Conservation (phyloP, 371 early-diverging fungal species). For the Parasitella parasitica region DNA sequence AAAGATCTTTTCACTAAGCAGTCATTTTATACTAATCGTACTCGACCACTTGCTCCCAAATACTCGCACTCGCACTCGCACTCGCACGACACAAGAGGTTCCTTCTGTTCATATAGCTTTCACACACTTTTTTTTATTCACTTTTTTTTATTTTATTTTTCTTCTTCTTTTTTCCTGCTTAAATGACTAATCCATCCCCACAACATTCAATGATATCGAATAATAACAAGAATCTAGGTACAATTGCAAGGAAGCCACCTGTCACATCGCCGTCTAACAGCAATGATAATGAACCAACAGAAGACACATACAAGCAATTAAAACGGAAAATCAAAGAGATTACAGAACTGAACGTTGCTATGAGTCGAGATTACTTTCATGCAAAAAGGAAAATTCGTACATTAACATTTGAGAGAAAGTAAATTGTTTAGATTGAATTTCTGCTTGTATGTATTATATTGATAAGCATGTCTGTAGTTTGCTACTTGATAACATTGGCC, state of each 20-base stretch:
- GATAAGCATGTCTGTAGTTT: conserved; percentile 16
- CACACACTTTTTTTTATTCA: not conserved
- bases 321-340: conserved; percentile 59
- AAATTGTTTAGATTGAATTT: conserved; percentile 1
- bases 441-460: not conserved
- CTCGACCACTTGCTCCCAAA: not conserved
- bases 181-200: not conserved
- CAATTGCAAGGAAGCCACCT: not conserved
- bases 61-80: not conserved
- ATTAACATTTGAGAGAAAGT: conserved; percentile 32
- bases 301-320: conserved; percentile 36
- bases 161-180: not conserved
- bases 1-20: not conserved
- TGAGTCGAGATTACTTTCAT: conserved; percentile 22
- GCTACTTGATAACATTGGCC: conserved; percentile 49
- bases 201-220: not conserved
- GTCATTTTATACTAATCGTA: not conserved
- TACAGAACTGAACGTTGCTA: conserved; percentile 23
- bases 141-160: not conserved
- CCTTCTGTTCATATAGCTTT: not conserved
- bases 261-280: not conserved
- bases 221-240: not conserved
- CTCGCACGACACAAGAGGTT: not conserved
- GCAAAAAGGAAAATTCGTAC: conserved; percentile 29
- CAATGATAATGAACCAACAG: not conserved